Percentiles rank a stretch among this genome's conserved stretches.
These are phyloP conservation scores for Xylariaceae sp. DNA, from an alignment of 2,329 filamentous ascomycete species.

Conservation along the genomic window DNA sequence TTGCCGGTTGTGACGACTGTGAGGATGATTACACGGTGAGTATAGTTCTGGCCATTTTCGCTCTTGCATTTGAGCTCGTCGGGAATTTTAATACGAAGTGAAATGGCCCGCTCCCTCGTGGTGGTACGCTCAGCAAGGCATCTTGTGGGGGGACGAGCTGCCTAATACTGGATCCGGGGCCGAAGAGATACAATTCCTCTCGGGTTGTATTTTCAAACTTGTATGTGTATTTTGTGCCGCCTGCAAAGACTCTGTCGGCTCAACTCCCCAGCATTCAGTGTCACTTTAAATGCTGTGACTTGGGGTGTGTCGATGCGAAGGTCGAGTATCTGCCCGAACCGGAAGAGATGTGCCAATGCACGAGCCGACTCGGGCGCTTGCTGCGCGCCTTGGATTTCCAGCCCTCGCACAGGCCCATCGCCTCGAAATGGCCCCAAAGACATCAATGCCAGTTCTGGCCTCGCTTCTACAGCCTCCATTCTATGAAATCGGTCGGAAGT, in stretches of 20 bases:
- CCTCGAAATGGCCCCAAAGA: not conserved
- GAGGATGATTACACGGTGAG: not conserved
- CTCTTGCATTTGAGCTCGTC: not conserved
- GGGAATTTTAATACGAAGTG: not conserved
- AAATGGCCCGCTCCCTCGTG: not conserved
- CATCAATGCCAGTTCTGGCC: not conserved
- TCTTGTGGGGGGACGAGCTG: conserved; percentile 1
- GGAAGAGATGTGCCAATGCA: not conserved
- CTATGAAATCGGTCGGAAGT: not conserved
- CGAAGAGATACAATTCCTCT: not conserved
- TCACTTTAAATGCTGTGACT: not conserved
- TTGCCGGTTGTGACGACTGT: not conserved
- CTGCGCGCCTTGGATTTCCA: not conserved
- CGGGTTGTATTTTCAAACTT: not conserved
- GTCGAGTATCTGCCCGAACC: conserved; percentile 3
- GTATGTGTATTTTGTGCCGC: not conserved
- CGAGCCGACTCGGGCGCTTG: not conserved
- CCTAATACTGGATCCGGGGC: not conserved
- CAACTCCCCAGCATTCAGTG: not conserved
- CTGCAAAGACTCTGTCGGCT: not conserved
- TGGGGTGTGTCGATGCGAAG: not conserved
- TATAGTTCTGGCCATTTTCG: not conserved
- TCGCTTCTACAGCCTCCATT: not conserved
- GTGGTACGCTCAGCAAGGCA: not conserved
- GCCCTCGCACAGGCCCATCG: not conserved